A percentile compares a stretch with the other conserved stretches of the same genome.
Conservation (phyloP, 352 stramenopile genomes). For the Thalassiosira tumida region DNA sequence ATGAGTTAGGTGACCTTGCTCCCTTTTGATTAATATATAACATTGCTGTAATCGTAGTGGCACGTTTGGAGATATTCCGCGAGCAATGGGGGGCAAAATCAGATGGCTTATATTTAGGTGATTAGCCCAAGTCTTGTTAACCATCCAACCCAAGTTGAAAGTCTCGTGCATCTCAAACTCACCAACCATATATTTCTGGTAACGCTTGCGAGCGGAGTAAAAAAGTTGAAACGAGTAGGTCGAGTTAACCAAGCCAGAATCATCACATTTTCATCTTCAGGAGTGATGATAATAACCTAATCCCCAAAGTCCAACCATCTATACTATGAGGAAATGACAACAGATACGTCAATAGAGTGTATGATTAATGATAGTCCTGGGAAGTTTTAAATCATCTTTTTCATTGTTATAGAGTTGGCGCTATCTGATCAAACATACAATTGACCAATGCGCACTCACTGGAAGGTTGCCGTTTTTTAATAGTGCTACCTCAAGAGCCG, state of each 20-base stretch:
- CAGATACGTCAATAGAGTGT: constrained; percentile 44
- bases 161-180: constrained; percentile 27
- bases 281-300: neutral
- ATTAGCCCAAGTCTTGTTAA: too few relatives aligned
- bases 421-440: neutral
- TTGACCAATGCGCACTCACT: neutral
- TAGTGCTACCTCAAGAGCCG: constrained; percentile 18
- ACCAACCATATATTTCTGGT: constrained; percentile 56
- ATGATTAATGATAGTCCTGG: constrained; percentile 47
- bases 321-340: constrained; percentile 55
- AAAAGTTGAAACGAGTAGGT: constrained; percentile 23
- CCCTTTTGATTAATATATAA: too few relatives aligned
- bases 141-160: constrained; percentile 3
- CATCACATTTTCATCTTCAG: neutral
- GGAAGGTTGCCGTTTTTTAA: neutral
- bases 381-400: neutral
- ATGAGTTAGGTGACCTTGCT: too few relatives aligned
- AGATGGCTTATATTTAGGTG: too few relatives aligned
- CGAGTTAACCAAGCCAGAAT: constrained; percentile 22
- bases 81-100: too few relatives aligned
- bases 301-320: constrained; percentile 53
- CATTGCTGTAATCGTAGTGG: too few relatives aligned
- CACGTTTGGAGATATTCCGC: too few relatives aligned
- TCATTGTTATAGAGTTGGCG: neutral
- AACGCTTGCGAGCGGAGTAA: neutral